phyloP scores from a whole-genome alignment of 129 eudicot genomes.

The Scalesia atractyloides region DNA sequence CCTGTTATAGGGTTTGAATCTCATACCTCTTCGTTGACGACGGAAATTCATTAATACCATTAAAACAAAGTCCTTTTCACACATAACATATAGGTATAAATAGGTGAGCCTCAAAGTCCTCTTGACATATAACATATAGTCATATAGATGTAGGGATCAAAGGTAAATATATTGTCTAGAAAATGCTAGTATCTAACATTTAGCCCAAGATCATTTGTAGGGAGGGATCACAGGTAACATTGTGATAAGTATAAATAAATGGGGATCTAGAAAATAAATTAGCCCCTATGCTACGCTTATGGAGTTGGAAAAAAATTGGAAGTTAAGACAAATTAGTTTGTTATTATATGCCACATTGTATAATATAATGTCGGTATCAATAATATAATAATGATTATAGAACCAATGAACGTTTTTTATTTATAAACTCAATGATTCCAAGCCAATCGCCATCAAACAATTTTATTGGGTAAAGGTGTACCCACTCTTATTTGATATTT shows the following conservation, averaged over 20 bases:
- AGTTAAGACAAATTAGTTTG: constrained; percentile 26
- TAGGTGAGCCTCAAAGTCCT: no score
- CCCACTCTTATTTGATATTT: constrained; percentile 3
- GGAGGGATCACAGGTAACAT: neutral
- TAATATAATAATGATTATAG: constrained; percentile 13
- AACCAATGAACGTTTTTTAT: constrained; percentile 12
- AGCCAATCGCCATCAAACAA: constrained; percentile 24
- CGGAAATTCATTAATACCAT: no score
- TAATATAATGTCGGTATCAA: neutral
- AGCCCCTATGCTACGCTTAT: neutral
- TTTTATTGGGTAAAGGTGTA: neutral
- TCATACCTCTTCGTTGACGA: no score
- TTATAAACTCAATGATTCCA: constrained; percentile 30
- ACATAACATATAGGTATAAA: no score
- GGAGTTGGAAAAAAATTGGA: constrained; percentile 3
- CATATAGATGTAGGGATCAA: no score
- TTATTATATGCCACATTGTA: constrained; percentile 19
- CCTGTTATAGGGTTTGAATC: no score
- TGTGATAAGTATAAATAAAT: neutral
- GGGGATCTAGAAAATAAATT: neutral
- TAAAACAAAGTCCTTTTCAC: no score
- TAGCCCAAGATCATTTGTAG: neutral
- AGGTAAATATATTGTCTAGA: neutral
- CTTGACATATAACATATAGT: no score
- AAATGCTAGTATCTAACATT: neutral